Base-by-base conservation (phyloP, 169 alveolate genomes). In the Cryptosporidium muris region DNA sequence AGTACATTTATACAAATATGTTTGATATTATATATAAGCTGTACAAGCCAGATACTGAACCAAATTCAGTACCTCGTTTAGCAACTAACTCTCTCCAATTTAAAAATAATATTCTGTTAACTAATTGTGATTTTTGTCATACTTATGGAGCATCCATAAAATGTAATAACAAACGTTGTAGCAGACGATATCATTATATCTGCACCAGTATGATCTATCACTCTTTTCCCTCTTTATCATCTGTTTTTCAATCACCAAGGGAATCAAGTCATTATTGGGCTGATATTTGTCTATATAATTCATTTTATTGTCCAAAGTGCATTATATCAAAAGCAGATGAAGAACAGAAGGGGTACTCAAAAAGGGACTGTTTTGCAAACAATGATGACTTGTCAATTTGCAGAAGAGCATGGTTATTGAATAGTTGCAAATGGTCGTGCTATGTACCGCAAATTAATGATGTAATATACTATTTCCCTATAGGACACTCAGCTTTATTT, bases 381-480 rank as follows among this genome's bases (percentile, higher is more conserved):
- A 54, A 43, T n/a, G 38, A 45, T 34, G 51, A 43, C n/a, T 9
- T 4, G 34, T 34, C 40, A 12, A 56, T 58, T 16, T 74, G 58
- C 37, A 74, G 48, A 16, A 74, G 85, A 49, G 43, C 66, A 7
- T 74, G 85, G 85, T 43, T 74, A 5, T 25, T 62, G 5, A 25
- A n/a, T 14, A 43, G 45, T 5, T 48, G 60, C n/a, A 37, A 40
- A 25, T 56, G 62, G 5, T 58, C 43, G 6, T 52, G 63, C 12
- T 74, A 74, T 58, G 64, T 49, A 7, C 85, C 85, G 6, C 85
- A 74, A 60, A 43, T 74, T 54, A 74, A 74, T 16, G 85, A 74
- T 45, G 43, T 43, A 7, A 43, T 74, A 2, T 74, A 74, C 62
- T 74, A 58, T 74, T 74, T 74, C 8, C 85, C 85, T 43, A 37